Conservation (phyloP, 73 alveolate species). For the Paramecium sonneborni region DNA sequence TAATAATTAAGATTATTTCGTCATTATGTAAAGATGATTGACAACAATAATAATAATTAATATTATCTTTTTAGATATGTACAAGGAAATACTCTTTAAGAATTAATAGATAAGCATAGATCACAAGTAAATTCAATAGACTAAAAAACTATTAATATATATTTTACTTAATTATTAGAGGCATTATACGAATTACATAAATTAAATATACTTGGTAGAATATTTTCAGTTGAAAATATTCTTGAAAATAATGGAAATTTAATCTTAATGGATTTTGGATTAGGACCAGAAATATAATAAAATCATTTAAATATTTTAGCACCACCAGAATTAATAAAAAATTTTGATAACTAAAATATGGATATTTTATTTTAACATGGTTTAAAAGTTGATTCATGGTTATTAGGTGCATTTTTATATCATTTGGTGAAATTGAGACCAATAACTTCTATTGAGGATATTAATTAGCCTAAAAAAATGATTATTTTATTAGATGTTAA, state of each 20-base stretch:
- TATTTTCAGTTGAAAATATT: background rate
- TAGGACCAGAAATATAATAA: background rate
- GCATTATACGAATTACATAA: background rate
- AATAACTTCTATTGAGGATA: background rate
- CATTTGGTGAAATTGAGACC: background rate
- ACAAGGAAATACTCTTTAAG: background rate
- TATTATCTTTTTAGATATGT: background rate
- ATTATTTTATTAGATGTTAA: background rate
- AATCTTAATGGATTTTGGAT: slow-evolving; percentile 38
- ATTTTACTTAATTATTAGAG: background rate
- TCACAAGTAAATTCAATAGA: background rate
- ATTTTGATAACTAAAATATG: background rate
- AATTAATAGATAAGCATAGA: background rate
- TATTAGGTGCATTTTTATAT: slow-evolving; percentile 18
- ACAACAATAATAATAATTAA: background rate
- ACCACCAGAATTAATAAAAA: background rate
- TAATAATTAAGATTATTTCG: background rate
- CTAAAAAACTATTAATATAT: background rate
- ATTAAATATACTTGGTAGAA: background rate
- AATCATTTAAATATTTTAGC: background rate
- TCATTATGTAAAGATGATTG: background rate
- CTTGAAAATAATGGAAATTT: background rate
- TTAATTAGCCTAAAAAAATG: background rate
- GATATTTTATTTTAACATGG: background rate
- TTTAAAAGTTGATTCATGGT: slow-evolving; percentile 7